Base-by-base conservation (phyloP, 805 yeast genomes). In the Zygosaccharomyces pseudorouxii region DNA sequence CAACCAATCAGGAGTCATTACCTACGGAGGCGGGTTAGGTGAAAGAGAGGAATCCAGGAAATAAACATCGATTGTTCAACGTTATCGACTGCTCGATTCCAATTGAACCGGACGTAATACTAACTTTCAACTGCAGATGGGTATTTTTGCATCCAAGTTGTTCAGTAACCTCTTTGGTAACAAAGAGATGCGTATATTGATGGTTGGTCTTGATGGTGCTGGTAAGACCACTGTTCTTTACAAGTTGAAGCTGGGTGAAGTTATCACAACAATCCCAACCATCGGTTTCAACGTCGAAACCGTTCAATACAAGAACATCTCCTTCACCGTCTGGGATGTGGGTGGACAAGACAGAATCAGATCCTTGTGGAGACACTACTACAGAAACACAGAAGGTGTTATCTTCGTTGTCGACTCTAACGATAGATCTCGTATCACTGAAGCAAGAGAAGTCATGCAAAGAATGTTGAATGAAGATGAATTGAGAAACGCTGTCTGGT, bases 291-390 rank as follows among this genome's bases (percentile, higher is more conserved):
- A 89, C 72, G 97, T 89, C 62, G 97, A 89, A 76, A 89, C 97
- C 54, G 96, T 89, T 65, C 96, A 89, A 78, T 89, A 89, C 80
- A 89, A 89, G 78, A 89, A 89, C 83, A 88, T 89, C 72, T 85
- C 95, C 38, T 89, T 89, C 77, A 89, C 96, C 52, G 97, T 89
- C 57, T 89, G 97, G 98, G 98, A 92, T 81, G 97, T 90, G 63
- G 98, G 98, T 86, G 98, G 98, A 81, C 98, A 92, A 79, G 97
- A 89, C 74, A 90, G 90, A 77, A 92, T 92, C 68, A 87, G 98
- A 77, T 97, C 98, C 52, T 78, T 92, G 73, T 92, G 98, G 98
- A 86, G 97, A 82, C 95, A 92, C 75, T 92, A 92, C 73, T 92
- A 83, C 87, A 96, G 92, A 76, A 92, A 92, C 81, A 89, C 97